A percentile compares a stretch with the other conserved stretches of the same genome.
Conservation (phyloP, 768 basidiomycete genomes). For the Tulasnella sp. region DNA sequence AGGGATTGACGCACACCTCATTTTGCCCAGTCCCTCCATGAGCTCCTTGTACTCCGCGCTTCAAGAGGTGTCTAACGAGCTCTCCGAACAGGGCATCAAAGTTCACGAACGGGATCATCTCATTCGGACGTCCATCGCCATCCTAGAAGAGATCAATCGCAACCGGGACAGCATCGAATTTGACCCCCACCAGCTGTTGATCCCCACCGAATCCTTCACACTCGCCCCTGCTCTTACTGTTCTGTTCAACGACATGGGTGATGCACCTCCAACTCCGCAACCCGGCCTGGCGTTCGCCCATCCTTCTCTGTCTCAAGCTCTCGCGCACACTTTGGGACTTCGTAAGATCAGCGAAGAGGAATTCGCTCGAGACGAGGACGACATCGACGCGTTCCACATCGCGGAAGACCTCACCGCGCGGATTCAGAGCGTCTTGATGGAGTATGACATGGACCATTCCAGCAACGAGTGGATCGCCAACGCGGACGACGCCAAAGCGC, state of each 20-base stretch:
- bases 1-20: background rate
- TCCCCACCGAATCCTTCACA: background rate
- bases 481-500: slow-evolving; percentile 39
- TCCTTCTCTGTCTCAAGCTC: background rate
- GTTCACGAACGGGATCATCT: background rate
- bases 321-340: slow-evolving; percentile 17
- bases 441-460: slow-evolving; percentile 35
- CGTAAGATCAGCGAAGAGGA: slow-evolving; percentile 15
- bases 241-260: background rate
- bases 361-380: slow-evolving; percentile 15
- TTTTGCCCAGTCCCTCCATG: background rate
- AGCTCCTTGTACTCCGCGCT: background rate
- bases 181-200: background rate
- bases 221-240: background rate
- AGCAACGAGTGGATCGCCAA: slow-evolving; percentile 44
- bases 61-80: background rate
- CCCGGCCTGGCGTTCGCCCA: background rate
- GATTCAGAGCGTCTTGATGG: slow-evolving; percentile 32
- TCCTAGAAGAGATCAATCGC: background rate
- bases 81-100: background rate
- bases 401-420: slow-evolving; percentile 33
- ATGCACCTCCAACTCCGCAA: background rate
- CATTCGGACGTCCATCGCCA: background rate
- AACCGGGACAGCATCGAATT: background rate
- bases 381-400: slow-evolving; percentile 31